Evolutionary conservation across 1,139 yeast species (phyloP).

Genomic region (Magnusiomyces suaveolens): DNA sequence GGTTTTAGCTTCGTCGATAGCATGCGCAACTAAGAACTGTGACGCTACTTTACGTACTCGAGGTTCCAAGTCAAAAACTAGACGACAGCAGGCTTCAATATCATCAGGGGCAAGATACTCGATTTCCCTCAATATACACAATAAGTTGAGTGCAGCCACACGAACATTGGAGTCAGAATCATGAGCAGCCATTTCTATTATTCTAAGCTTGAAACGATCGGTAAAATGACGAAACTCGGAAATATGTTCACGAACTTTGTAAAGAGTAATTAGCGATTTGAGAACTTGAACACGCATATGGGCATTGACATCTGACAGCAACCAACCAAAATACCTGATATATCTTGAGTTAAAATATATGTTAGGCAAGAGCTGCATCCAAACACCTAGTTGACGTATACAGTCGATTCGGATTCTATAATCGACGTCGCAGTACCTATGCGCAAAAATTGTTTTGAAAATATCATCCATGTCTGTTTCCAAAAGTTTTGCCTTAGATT

Average conservation of each 20-base stretch:
- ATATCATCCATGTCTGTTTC: constrained; percentile 55
- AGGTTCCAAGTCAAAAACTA: constrained; percentile 39
- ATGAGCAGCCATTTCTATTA: constrained; percentile 50
- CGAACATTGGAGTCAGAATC: constrained; percentile 50
- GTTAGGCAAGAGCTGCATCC: constrained; percentile 67
- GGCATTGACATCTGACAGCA: constrained; percentile 58
- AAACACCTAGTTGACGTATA: constrained; percentile 47
- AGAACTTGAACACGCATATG: constrained; percentile 58
- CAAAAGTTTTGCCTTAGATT: constrained; percentile 44
- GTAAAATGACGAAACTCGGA: constrained; percentile 58
- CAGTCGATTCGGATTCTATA: constrained; percentile 63
- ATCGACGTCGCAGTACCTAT: constrained; percentile 76
- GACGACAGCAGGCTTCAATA: constrained; percentile 32
- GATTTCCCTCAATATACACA: constrained; percentile 46
- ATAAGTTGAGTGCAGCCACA: constrained; percentile 42
- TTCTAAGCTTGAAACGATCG: constrained; percentile 54
- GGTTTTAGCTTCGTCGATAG: constrained; percentile 16
- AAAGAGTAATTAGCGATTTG: constrained; percentile 41
- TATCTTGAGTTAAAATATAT: constrained; percentile 59
- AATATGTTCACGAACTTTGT: constrained; percentile 37
- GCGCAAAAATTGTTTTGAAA: constrained; percentile 57
- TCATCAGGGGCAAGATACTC: constrained; percentile 58
- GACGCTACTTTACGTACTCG: constrained; percentile 30
- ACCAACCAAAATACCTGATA: constrained; percentile 75
- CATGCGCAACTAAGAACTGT: constrained; percentile 20